Evolutionary conservation across 176 grass and related monocot species (phyloP).

Genomic region (Triticum timopheevii): DNA sequence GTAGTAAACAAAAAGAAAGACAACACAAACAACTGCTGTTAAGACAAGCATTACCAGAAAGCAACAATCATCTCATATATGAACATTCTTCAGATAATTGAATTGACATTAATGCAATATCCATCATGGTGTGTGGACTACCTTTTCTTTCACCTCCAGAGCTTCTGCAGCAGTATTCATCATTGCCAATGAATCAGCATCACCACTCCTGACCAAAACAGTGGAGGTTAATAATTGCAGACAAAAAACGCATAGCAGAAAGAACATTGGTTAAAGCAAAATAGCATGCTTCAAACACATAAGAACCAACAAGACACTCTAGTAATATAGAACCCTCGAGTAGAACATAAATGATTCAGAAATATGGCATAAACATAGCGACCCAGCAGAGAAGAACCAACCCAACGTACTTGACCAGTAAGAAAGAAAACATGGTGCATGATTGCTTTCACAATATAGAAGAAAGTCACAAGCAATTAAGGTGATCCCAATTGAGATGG

Average conservation of each 20-base stretch:
- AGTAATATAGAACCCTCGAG: not conserved
- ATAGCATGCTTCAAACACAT: conserved; percentile 11
- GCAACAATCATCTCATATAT: conserved; percentile 10
- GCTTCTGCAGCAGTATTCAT: conserved; percentile 70
- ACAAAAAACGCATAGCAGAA: not conserved
- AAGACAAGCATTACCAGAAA: not conserved
- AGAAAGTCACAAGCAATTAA: conserved; percentile 8
- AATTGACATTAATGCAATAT: conserved; percentile 18
- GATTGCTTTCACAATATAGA: not conserved
- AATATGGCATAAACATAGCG: not conserved
- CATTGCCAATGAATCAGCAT: conserved; percentile 59
- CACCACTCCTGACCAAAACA: conserved; percentile 42
- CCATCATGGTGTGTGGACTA: conserved; percentile 23
- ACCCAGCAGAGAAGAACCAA: not conserved
- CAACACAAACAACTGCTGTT: not conserved
- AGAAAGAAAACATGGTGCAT: not conserved
- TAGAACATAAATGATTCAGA: not conserved
- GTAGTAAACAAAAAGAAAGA: not conserved
- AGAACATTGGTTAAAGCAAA: conserved; percentile 12
- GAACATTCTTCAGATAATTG: not conserved
- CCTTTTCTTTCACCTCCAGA: conserved; percentile 90
- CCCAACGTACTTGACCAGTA: not conserved
- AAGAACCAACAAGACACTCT: conserved; percentile 3
- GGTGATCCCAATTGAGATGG: not conserved
- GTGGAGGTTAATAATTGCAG: not conserved